phyloP scores from a whole-genome alignment of 805 yeast species.

The Kodamaea neixiangensis region DNA sequence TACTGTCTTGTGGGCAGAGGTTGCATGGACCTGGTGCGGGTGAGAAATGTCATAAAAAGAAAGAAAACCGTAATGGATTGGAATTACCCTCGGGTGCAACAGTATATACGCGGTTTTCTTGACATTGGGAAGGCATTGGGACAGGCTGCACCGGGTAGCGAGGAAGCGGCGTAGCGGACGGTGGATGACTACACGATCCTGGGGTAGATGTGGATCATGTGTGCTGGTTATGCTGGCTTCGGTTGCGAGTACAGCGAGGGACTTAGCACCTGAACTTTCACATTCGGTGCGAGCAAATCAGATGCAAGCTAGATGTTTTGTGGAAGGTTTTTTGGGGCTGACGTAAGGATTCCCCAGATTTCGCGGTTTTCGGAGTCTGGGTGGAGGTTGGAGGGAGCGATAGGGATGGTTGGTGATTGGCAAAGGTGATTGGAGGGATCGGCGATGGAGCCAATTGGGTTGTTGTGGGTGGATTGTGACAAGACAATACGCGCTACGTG shows the following conservation, averaged over 20 bases:
- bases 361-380: neutral
- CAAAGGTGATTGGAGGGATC: too few species aligned
- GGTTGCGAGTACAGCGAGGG: too few species aligned
- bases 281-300: neutral
- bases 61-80: neutral
- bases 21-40: constrained; percentile 3
- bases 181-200: neutral
- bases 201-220: too few species aligned
- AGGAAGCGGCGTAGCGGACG: too few species aligned
- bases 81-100: neutral
- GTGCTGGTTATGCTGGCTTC: too few species aligned
- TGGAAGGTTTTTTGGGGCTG: neutral
- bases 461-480: too few species aligned
- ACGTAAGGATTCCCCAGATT: neutral
- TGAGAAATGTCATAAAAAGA: constrained; percentile 7
- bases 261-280: neutral
- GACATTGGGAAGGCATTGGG: neutral
- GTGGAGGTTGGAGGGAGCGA: too few species aligned
- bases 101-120: neutral
- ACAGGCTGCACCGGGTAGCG: neutral
- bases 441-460: too few species aligned
- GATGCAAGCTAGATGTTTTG: neutral
- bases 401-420: too few species aligned
- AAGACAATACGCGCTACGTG: too few species aligned
- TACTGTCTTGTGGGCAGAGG: constrained; percentile 1